phyloP scores from a whole-genome alignment of 140 eudicot species.

The Ambrosia hybrid region DNA sequence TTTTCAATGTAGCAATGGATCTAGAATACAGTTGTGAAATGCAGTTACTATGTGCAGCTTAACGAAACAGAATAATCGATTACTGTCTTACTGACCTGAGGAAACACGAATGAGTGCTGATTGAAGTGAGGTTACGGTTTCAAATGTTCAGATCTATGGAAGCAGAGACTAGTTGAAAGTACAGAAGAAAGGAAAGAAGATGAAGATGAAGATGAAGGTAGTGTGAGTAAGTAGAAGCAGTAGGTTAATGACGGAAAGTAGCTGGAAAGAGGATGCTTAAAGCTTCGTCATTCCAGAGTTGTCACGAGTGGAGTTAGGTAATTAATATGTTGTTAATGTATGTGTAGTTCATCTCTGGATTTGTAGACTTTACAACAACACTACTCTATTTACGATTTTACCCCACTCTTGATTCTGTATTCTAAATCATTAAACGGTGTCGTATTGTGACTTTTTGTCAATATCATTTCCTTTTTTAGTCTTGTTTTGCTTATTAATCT shows the following conservation, averaged over 20 bases:
- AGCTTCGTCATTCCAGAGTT: conserved; percentile 44
- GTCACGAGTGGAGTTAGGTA: conserved; percentile 44
- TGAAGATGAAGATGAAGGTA: no score
- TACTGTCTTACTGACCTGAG: conserved; percentile 13
- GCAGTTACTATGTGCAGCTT: conserved; percentile 7
- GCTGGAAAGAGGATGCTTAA: conserved; percentile 56
- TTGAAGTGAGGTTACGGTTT: conserved; percentile 5
- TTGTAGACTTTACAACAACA: conserved; percentile 7
- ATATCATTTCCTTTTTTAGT: background rate
- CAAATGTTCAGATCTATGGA: conserved; percentile 35
- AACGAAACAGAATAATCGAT: background rate
- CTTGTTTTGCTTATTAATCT: no score
- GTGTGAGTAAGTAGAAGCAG: no score
- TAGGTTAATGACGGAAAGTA: conserved; percentile 17
- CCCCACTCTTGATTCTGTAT: background rate
- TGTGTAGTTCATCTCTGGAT: conserved; percentile 2
- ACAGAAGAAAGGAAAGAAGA: no score
- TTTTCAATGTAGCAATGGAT: conserved; percentile 16
- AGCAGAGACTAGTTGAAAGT: background rate
- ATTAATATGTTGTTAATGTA: conserved; percentile 9
- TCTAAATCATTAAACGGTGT: background rate
- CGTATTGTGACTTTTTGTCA: background rate
- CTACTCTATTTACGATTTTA: no score
- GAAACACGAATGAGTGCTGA: conserved; percentile 5
- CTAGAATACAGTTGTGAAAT: conserved; percentile 25